These are phyloP conservation scores for Hyaloperonospora brassicae DNA, from an alignment of 352 stramenopile species.

Conservation along the genomic window DNA sequence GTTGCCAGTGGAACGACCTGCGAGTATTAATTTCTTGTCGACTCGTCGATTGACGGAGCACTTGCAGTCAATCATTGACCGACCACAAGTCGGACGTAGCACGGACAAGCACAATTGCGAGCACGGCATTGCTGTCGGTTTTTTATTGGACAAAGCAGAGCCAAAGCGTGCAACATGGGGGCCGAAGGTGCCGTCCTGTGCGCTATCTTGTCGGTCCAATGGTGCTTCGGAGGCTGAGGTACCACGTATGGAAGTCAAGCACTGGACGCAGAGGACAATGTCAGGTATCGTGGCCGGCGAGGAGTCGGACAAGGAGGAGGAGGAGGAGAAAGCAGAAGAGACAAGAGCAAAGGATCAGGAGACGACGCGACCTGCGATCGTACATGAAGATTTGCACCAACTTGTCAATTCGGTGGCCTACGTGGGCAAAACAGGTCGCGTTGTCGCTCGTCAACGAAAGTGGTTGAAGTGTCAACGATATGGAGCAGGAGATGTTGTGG, in stretches of 20 bases:
- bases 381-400: slow-evolving; percentile 36
- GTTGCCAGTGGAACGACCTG: neutral
- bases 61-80: slow-evolving; percentile 35
- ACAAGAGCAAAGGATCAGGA: neutral
- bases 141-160: slow-evolving; percentile 28
- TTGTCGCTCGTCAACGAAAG: slow-evolving; percentile 39
- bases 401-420: slow-evolving; percentile 40
- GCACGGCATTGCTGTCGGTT: slow-evolving; percentile 43
- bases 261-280: slow-evolving; percentile 22
- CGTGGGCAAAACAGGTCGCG: slow-evolving; percentile 43
- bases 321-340: slow-evolving; percentile 11
- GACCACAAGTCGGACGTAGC: slow-evolving; percentile 24
- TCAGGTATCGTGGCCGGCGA: slow-evolving; percentile 1
- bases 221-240: slow-evolving; percentile 13
- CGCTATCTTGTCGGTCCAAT: slow-evolving; percentile 1
- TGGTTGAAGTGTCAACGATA: slow-evolving; percentile 48
- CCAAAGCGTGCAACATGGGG: neutral
- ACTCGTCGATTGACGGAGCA: slow-evolving; percentile 34
- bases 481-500: slow-evolving; percentile 46
- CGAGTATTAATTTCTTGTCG: slow-evolving; percentile 18
- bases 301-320: slow-evolving; percentile 8
- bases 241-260: slow-evolving; percentile 19
- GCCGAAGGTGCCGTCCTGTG: slow-evolving; percentile 2
- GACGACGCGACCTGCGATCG: slow-evolving; percentile 11
- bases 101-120: slow-evolving; percentile 31